phyloP scores from a whole-genome alignment of 306 rosid species.

The Myrica gale region DNA sequence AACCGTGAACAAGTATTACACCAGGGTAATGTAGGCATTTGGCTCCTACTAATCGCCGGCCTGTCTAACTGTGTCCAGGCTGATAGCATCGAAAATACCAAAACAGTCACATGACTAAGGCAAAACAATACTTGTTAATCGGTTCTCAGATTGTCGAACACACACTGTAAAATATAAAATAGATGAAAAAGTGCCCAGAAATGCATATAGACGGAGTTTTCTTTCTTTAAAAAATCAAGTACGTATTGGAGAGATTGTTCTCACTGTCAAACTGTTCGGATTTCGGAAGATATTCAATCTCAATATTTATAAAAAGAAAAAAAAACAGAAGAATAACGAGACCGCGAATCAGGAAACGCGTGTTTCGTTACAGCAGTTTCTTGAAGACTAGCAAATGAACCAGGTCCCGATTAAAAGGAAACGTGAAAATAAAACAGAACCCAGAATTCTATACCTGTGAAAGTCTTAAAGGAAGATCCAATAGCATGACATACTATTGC shows the following conservation, averaged over 20 bases:
- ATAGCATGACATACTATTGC: not conserved
- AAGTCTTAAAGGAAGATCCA: not conserved
- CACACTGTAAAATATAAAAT: conserved; percentile 22
- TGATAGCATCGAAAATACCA: conserved; percentile 31
- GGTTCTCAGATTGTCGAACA: not conserved
- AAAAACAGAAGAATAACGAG: not conserved
- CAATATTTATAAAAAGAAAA: not conserved
- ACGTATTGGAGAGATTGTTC: not conserved
- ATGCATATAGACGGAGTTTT: conserved; percentile 11
- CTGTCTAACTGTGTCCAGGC: conserved; percentile 39
- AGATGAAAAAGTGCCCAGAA: conserved; percentile 5
- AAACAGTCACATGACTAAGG: conserved; percentile 12
- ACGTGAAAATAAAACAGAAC: conserved; percentile 8
- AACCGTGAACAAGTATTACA: conserved; percentile 17
- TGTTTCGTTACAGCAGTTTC: not conserved
- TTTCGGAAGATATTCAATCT: conserved; percentile 11
- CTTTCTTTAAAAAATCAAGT: not conserved
- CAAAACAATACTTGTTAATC: not conserved
- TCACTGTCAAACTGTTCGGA: not conserved
- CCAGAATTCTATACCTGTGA: not conserved
- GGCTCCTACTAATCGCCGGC: conserved; percentile 32
- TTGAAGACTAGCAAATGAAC: not conserved
- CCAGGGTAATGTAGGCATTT: conserved; percentile 22
- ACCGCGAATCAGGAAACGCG: not conserved
- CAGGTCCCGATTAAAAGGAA: not conserved